phyloP scores from a whole-genome alignment of 2,329 filamentous ascomycete species.

The Cylindrodendrum hubeiense region DNA sequence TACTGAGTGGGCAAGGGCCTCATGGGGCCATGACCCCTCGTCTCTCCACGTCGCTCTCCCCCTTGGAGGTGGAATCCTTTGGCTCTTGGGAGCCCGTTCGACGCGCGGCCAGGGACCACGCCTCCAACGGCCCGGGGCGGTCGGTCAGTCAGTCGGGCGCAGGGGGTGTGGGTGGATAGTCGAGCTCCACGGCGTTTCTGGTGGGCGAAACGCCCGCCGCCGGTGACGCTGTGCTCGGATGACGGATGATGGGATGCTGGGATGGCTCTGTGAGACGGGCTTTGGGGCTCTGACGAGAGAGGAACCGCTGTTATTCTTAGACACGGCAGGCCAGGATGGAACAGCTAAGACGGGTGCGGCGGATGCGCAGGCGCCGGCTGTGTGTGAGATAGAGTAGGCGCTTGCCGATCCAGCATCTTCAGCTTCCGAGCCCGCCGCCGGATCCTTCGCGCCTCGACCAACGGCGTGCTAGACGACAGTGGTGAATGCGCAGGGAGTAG shows the following conservation, averaged over 20 bases:
- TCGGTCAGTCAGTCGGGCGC: not conserved
- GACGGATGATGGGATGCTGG: not conserved
- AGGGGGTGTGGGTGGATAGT: not conserved
- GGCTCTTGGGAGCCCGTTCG: not conserved
- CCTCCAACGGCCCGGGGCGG: not conserved
- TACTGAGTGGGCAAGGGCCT: not conserved
- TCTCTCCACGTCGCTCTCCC: conserved; percentile 8
- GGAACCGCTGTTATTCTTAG: not conserved
- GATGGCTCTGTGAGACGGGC: not conserved
- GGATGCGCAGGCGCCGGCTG: not conserved
- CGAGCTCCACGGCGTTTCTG: not conserved
- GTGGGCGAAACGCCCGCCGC: not conserved
- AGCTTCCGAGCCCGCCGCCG: not conserved
- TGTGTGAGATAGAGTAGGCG: not conserved
- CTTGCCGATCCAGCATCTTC: not conserved
- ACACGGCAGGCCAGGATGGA: not conserved
- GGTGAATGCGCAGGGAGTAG: not conserved
- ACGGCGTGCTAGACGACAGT: not conserved
- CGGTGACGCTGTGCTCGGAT: not conserved
- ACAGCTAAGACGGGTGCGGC: not conserved
- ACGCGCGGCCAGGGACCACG: conserved; percentile 15
- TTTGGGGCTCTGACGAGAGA: not conserved
- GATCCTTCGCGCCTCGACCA: not conserved
- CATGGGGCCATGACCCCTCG: not conserved
- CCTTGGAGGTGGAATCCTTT: conserved; percentile 3